A percentile compares a stretch with the other conserved stretches of the same genome.
Conservation (phyloP, 2,329 filamentous ascomycete species). For the Metarhizium humberi region DNA sequence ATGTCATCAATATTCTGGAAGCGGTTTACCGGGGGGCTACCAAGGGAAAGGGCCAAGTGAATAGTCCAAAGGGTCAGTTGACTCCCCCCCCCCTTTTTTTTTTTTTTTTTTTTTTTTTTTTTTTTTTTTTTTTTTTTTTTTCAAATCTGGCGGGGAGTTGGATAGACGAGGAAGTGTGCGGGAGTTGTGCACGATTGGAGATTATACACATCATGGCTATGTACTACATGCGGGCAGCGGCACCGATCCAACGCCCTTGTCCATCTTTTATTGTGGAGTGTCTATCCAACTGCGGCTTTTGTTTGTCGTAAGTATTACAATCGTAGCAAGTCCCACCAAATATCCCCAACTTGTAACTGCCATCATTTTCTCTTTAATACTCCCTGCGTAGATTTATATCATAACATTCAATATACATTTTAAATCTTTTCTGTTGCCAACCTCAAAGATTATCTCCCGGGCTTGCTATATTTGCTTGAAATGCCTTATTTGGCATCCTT, state of each 20-base stretch:
- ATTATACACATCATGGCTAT: too few relatives aligned
- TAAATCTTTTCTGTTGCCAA: not conserved
- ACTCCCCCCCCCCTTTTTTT: not conserved
- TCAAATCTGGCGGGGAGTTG: too few relatives aligned
- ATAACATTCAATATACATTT: not conserved
- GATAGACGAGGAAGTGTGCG: too few relatives aligned
- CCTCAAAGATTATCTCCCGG: slow-evolving; percentile 25
- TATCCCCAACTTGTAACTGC: not conserved
- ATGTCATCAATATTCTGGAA: slow-evolving; percentile 97
- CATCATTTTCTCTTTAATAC: not conserved
- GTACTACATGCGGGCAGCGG: not conserved
- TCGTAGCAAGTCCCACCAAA: not conserved
- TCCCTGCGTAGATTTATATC: not conserved
- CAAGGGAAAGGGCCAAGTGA: slow-evolving; percentile 92
- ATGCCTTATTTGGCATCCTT: slow-evolving; percentile 26
- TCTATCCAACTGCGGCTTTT: not conserved
- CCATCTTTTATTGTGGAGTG: not conserved
- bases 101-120: too few relatives aligned
- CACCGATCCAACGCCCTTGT: not conserved
- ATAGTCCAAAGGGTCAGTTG: slow-evolving; percentile 71
- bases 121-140: too few relatives aligned
- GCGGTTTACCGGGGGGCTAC: slow-evolving; percentile 97
- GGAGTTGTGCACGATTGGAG: too few relatives aligned
- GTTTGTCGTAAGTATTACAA: not conserved
- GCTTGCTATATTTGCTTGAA: slow-evolving; percentile 22